Conservation (phyloP, 306 rosid genomes). For the Sphenostylis stenocarpa region DNA sequence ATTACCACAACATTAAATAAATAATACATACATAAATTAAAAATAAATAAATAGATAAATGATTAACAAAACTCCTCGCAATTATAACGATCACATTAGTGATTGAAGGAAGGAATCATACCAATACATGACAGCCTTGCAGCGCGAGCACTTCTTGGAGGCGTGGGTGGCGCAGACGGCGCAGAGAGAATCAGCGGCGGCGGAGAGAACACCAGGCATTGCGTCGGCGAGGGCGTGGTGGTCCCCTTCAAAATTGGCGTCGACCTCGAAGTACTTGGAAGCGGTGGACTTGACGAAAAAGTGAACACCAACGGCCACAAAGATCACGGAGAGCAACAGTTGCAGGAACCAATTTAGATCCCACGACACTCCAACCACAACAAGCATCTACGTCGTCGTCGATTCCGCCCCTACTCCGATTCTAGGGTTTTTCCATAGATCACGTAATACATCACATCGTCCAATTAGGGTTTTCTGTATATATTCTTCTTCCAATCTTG, state of each 20-base stretch:
- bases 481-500: not conserved
- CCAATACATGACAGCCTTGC: constrained; percentile 89
- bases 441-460: not conserved
- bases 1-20: not conserved
- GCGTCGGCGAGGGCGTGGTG: constrained; percentile 36
- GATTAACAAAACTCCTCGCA: not conserved
- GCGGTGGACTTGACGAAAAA: constrained; percentile 75
- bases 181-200: constrained; percentile 40
- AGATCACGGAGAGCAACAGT: constrained; percentile 47
- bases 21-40: not conserved
- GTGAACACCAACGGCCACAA: constrained; percentile 56
- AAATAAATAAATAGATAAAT: too few species aligned
- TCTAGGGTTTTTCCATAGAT: constrained; percentile 40
- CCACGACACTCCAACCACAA: constrained; percentile 66
- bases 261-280: constrained; percentile 84
- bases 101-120: not conserved
- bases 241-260: constrained; percentile 73
- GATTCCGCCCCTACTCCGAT: not conserved
- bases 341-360: constrained; percentile 93
- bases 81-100: not conserved
- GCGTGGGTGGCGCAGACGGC: constrained; percentile 53
- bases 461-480: constrained; percentile 29
- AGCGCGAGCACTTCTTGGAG: constrained; percentile 75
- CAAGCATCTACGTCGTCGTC: constrained; percentile 77
- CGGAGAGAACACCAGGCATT: constrained; percentile 57